Percentiles rank a stretch among this genome's conserved stretches.
Conservation (phyloP, 2,329 filamentous ascomycete genomes). For the Paraphoma sp. region DNA sequence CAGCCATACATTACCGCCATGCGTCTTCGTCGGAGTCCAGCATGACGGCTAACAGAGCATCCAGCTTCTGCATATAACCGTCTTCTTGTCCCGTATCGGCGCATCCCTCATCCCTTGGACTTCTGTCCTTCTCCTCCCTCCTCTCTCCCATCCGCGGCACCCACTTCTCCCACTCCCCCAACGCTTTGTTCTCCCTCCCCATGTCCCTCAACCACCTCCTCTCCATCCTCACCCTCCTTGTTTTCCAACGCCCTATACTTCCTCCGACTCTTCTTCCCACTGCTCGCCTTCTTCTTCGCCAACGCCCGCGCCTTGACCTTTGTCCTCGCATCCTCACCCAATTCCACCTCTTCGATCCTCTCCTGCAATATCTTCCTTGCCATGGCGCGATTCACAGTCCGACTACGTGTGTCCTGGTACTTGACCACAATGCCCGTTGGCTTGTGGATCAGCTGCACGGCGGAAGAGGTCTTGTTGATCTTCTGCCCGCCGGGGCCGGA, state of each 20-base stretch:
- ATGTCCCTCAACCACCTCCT: conserved; percentile 31
- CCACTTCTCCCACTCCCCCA: conserved; percentile 56
- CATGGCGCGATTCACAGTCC: conserved; percentile 82
- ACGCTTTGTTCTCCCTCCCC: conserved; percentile 46
- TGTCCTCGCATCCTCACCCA: conserved; percentile 73
- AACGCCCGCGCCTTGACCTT: conserved; percentile 69
- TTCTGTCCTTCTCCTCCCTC: not conserved
- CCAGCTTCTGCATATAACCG: no score
- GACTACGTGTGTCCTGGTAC: conserved; percentile 83
- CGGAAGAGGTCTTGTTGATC: conserved; percentile 98
- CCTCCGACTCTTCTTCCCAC: conserved; percentile 79
- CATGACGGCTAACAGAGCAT: not conserved
- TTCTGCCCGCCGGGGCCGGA: conserved; percentile 94
- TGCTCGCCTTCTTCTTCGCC: conserved; percentile 75
- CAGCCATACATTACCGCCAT: no score
- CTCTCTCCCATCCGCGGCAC: conserved; percentile 1
- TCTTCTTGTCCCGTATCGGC: no score
- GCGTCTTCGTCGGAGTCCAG: not conserved
- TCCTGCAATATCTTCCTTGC: conserved; percentile 80
- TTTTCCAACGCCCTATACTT: conserved; percentile 66
- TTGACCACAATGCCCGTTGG: conserved; percentile 94
- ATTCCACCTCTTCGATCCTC: conserved; percentile 74
- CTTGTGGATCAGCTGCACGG: conserved; percentile 88
- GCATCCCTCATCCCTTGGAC: not conserved
- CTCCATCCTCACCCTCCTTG: conserved; percentile 61